phyloP scores from a whole-genome alignment of 1,284 basidiomycete genomes.

The Rhizoctonia solani region DNA sequence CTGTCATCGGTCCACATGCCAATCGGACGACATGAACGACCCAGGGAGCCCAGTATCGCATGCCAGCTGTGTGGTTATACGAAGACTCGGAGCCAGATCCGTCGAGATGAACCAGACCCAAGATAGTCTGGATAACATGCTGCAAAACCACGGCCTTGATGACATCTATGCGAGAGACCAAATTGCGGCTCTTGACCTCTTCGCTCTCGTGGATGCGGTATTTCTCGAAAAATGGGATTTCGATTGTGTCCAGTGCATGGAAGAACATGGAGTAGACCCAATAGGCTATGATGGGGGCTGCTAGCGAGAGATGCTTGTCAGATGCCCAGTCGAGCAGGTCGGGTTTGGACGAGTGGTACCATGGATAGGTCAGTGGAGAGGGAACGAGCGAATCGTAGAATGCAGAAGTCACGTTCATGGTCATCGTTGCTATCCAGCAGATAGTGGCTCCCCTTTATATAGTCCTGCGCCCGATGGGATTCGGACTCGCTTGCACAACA shows the following conservation, averaged over 20 bases:
- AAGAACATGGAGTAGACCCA: conserved; percentile 85
- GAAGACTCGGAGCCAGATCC: conserved; percentile 51
- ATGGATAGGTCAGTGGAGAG: conserved; percentile 49
- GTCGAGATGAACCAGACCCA: conserved; percentile 63
- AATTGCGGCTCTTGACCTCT: conserved; percentile 79
- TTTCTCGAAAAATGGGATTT: conserved; percentile 78
- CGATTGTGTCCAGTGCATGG: conserved; percentile 75
- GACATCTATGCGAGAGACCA: conserved; percentile 72
- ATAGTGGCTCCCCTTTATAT: too few relatives aligned
- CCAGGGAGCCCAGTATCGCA: conserved; percentile 51
- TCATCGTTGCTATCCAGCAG: background rate
- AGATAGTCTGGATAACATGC: conserved; percentile 80
- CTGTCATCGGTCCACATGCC: conserved; percentile 48
- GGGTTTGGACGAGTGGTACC: conserved; percentile 63
- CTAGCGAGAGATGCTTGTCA: conserved; percentile 76
- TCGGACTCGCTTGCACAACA: background rate
- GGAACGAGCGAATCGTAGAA: conserved; percentile 34
- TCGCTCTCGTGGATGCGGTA: conserved; percentile 87
- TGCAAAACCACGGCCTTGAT: conserved; percentile 80
- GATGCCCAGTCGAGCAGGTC: conserved; percentile 64
- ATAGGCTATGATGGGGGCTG: conserved; percentile 82
- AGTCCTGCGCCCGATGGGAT: too few relatives aligned
- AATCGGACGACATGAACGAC: conserved; percentile 54
- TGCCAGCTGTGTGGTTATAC: conserved; percentile 57
- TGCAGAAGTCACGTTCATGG: background rate